These are phyloP conservation scores for Mycena filopes DNA, from an alignment of 768 basidiomycete genomes.

Conservation along the genomic window DNA sequence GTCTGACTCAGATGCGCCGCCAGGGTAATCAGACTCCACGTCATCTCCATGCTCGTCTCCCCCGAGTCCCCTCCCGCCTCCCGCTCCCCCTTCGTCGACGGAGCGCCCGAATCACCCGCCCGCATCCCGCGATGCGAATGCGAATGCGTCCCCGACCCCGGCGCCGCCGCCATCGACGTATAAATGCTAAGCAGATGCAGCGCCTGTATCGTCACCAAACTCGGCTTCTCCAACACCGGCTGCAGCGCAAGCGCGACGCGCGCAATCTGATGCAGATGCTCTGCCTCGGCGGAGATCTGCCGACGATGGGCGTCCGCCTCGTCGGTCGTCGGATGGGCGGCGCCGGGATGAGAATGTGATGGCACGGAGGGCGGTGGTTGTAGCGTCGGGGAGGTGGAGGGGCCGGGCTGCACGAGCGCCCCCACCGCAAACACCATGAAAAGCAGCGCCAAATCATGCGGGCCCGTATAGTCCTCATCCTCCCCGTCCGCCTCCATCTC, in stretches of 20 bases:
- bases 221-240: slow-evolving; percentile 77
- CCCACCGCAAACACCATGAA: slow-evolving; percentile 65
- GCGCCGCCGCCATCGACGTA: slow-evolving; percentile 59
- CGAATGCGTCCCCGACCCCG: slow-evolving; percentile 64
- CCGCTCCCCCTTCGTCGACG: slow-evolving; percentile 49
- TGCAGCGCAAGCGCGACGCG: slow-evolving; percentile 73
- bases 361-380: too few species aligned
- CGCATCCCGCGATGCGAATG: slow-evolving; percentile 33
- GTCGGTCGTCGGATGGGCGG: too few species aligned
- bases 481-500: slow-evolving; percentile 31
- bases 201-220: slow-evolving; percentile 75
- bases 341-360: neutral
- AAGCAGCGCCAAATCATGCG: slow-evolving; percentile 62
- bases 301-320: neutral
- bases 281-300: slow-evolving; percentile 52
- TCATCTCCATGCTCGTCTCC: slow-evolving; percentile 79
- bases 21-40: slow-evolving; percentile 74
- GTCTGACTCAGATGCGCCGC: slow-evolving; percentile 74
- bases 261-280: slow-evolving; percentile 75
- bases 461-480: slow-evolving; percentile 52
- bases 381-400: too few species aligned
- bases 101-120: too few species aligned
- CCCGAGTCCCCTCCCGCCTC: slow-evolving; percentile 23
- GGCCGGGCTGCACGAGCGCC: slow-evolving; percentile 52
- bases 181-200: slow-evolving; percentile 77